Base-by-base conservation (phyloP, 2,329 filamentous ascomycete genomes). In the Malbranchea cinnamomea region DNA sequence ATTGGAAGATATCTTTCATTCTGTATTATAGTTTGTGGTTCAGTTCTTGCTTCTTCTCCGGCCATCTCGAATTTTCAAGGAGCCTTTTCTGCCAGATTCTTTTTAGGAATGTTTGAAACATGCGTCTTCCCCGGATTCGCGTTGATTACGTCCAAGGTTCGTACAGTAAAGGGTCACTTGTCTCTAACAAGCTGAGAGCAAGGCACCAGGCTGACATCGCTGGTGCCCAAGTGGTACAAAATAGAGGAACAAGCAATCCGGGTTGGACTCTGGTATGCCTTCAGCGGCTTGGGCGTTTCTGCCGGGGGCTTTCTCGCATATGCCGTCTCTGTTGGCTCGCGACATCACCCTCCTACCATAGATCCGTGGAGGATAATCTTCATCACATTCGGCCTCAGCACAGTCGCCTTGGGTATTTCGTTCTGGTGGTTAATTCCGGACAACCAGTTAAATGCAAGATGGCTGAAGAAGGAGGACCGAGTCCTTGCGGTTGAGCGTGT, bases 401-500 rank as follows among this genome's bases (percentile, higher is more conserved):
- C 67, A 0, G 50, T 63, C 3, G 42, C 47, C 2, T 41, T 69
- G 36, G 67, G 67, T 4, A 31, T 52, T 6, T 23, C 63, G 4
- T 70, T 70, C 41, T 52, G 64, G 14, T 68, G 55, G 42, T 37
- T 63, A 31, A 61, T 71, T 43, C 70, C 70, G 0, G 71, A 74
- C 41, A 73, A 61, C 38, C 70, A 73, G 38, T 48, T 74, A 26
- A 73, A 74, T 30, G 67, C 67, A 10, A 57, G 65, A 2, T 74
- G 67, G 63, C 42, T 89, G 15, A 76, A 59, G 5, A 66, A 75
- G 30, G 62, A 71, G 26, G 80, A 87, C 40, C 70, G 71, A 8
- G 48, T 72, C 0, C 62, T 82, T 23, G 77, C 75, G 0, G 59
- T 84, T 15, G 79, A 82, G 38, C 65, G 80, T 0, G 69, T 87